Conservation (phyloP, 208 protist species). For the Herpetomonas tarakana region DNA sequence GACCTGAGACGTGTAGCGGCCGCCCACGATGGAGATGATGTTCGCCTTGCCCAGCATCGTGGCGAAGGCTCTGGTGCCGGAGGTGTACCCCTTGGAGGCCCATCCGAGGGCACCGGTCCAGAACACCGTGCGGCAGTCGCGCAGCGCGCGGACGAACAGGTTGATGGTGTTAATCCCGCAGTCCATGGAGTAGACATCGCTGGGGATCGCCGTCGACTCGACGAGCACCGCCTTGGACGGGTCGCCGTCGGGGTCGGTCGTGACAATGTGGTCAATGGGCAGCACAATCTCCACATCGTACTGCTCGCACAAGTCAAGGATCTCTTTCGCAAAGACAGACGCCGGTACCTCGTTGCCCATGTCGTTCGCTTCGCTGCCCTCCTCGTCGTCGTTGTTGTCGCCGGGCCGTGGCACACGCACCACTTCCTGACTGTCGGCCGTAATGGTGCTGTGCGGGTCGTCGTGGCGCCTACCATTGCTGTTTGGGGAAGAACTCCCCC, state of each 20-base stretch:
- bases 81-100: slow-evolving; percentile 90
- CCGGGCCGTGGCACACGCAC: not conserved
- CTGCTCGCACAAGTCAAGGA: slow-evolving; percentile 90
- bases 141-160: slow-evolving; percentile 77
- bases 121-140: slow-evolving; percentile 86
- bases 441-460: not conserved
- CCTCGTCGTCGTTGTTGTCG: not conserved
- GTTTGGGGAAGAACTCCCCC: not conserved
- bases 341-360: slow-evolving; percentile 21
- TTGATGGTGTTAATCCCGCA: slow-evolving; percentile 80
- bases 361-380: not conserved
- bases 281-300: slow-evolving; percentile 95
- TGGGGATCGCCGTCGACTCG: slow-evolving; percentile 49
- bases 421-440: not conserved
- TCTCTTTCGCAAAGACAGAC: slow-evolving; percentile 67
- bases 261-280: slow-evolving; percentile 94
- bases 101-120: slow-evolving; percentile 96
- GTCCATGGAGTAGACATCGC: slow-evolving; percentile 89
- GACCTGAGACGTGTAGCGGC: slow-evolving; percentile 37
- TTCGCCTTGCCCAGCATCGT: slow-evolving; percentile 37
- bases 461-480: slow-evolving; percentile 1
- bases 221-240: slow-evolving; percentile 20
- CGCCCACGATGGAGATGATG: slow-evolving; percentile 61
- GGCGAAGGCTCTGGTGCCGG: slow-evolving; percentile 61
- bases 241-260: slow-evolving; percentile 45